A percentile compares a stretch with the other conserved stretches of the same genome.
These are phyloP conservation scores for Helianthus tuberosus DNA, from an alignment of 129 eudicot species.

Conservation along the genomic window DNA sequence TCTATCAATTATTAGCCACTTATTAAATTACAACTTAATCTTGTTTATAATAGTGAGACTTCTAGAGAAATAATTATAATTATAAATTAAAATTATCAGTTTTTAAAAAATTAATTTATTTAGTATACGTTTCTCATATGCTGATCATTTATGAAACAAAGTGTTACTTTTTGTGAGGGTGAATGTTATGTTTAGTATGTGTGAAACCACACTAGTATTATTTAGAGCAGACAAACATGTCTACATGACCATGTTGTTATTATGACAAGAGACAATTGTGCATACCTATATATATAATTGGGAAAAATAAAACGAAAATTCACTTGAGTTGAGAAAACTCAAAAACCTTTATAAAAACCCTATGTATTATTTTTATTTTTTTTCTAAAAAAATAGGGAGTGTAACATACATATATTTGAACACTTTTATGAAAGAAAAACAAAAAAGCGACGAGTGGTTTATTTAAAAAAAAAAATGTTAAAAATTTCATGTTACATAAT, in stretches of 20 bases:
- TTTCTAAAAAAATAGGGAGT: too few relatives aligned
- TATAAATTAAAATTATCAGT: neutral
- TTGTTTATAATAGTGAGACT: neutral
- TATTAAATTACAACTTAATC: neutral
- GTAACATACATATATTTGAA: too few relatives aligned
- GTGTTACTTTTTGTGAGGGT: neutral
- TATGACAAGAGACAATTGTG: neutral
- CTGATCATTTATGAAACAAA: neutral
- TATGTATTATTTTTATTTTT: too few relatives aligned
- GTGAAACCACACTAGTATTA: neutral
- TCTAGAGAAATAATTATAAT: neutral
- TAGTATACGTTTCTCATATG: neutral
- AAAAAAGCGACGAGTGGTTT: too few relatives aligned
- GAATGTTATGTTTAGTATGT: neutral
- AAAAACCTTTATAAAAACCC: too few relatives aligned
- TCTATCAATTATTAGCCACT: conserved; percentile 1
- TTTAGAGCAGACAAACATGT: too few relatives aligned
- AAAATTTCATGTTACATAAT: too few relatives aligned
- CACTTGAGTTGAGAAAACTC: too few relatives aligned
- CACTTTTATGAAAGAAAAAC: too few relatives aligned
- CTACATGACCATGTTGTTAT: neutral
- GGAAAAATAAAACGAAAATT: too few relatives aligned
- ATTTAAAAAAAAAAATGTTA: too few relatives aligned
- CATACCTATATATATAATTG: neutral
- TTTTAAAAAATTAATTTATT: neutral